Evolutionary conservation across 768 basidiomycete species (phyloP).

Genomic region (Phanerodontia chrysosporium): DNA sequence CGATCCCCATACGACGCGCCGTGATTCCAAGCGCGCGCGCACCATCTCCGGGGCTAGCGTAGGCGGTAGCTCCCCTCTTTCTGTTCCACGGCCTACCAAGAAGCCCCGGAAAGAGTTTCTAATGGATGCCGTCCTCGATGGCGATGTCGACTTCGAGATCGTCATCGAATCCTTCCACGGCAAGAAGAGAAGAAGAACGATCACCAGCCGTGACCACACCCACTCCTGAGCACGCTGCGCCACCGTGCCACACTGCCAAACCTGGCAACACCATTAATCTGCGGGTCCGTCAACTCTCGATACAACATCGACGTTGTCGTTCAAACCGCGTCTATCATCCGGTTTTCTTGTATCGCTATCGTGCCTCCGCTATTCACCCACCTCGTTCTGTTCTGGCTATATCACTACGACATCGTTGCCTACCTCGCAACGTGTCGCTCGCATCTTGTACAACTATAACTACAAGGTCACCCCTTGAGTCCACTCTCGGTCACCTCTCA

Average conservation of each 20-base stretch:
- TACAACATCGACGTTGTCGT: neutral
- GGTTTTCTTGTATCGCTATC: slow-evolving; percentile 9
- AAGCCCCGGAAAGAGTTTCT: slow-evolving; percentile 12
- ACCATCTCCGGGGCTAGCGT: neutral
- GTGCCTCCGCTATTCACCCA: slow-evolving; percentile 9
- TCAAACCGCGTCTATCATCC: neutral
- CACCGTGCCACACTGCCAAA: too few relatives aligned
- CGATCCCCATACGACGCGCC: slow-evolving; percentile 7
- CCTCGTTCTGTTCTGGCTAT: slow-evolving; percentile 8
- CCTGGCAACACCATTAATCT: too few relatives aligned
- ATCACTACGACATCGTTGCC: slow-evolving; percentile 1
- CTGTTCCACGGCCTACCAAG: slow-evolving; percentile 11
- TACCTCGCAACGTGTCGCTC: slow-evolving; percentile 2
- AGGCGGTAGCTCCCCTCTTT: slow-evolving; percentile 21
- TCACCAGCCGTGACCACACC: slow-evolving; percentile 22
- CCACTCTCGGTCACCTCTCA: neutral
- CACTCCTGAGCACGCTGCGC: neutral
- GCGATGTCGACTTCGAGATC: slow-evolving; percentile 18
- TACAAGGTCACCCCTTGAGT: neutral
- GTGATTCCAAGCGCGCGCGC: neutral
- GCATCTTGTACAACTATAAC: slow-evolving; percentile 5
- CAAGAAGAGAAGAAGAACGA: slow-evolving; percentile 48
- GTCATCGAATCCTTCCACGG: slow-evolving; percentile 35
- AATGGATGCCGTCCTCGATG: slow-evolving; percentile 13
- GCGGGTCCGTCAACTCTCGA: too few relatives aligned